phyloP scores from a whole-genome alignment of 192 early-diverging fungal species.

The Jimgerdemannia lactiflua region DNA sequence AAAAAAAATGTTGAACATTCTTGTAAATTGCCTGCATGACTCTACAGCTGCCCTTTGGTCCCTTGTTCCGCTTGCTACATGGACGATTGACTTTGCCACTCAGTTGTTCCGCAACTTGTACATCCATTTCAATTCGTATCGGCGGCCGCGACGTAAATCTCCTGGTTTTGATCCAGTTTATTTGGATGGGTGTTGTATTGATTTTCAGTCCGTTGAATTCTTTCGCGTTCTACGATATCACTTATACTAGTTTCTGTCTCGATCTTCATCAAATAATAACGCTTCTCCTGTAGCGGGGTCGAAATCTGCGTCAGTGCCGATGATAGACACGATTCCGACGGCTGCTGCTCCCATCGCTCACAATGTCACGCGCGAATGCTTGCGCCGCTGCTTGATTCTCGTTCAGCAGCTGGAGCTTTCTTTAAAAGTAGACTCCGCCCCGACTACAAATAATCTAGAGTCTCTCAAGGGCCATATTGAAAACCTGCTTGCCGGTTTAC shows the following conservation, averaged over 20 bases:
- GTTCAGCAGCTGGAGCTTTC: not conserved
- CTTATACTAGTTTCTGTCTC: no score
- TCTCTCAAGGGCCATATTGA: not conserved
- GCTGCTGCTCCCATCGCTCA: not conserved
- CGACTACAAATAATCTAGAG: not conserved
- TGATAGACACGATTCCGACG: not conserved
- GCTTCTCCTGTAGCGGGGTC: not conserved
- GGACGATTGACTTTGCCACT: not conserved
- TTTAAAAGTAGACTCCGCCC: not conserved
- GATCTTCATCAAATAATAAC: no score
- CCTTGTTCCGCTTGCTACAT: not conserved
- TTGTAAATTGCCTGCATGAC: no score
- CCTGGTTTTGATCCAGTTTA: not conserved
- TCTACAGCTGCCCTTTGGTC: not conserved
- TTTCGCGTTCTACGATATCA: no score
- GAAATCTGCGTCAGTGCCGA: not conserved
- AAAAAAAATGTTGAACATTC: no score
- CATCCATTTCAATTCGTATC: not conserved
- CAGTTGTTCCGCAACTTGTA: not conserved
- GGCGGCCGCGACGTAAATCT: not conserved
- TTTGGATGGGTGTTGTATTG: not conserved
- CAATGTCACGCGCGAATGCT: not conserved
- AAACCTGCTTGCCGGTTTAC: not conserved
- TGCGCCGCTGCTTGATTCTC: not conserved
- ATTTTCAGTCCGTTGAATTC: no score